Evolutionary conservation across 805 yeast species (phyloP).

Genomic region (Saccharomycopsis schoenii): DNA sequence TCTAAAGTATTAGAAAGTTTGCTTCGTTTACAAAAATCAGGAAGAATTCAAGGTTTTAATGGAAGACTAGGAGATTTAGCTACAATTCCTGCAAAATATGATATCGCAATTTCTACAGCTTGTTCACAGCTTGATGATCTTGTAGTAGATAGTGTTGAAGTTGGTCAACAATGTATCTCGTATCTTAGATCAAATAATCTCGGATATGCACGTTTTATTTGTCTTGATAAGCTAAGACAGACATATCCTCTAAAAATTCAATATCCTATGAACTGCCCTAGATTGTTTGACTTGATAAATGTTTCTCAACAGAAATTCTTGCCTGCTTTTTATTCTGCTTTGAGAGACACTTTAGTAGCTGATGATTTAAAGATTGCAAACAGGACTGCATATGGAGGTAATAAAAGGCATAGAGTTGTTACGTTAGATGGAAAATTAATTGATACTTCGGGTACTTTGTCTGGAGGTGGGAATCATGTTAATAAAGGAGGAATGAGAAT

Average conservation of each 20-base stretch:
- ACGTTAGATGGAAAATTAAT: slow-evolving; percentile 87
- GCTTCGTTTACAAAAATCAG: slow-evolving; percentile 60
- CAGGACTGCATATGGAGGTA: slow-evolving; percentile 71
- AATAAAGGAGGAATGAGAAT: slow-evolving; percentile 69
- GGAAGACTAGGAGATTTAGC: slow-evolving; percentile 93
- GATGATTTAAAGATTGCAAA: slow-evolving; percentile 70
- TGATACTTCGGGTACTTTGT: slow-evolving; percentile 89
- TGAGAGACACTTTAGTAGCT: slow-evolving; percentile 85
- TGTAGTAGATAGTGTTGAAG: slow-evolving; percentile 74
- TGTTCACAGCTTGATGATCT: slow-evolving; percentile 84
- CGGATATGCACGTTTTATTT: slow-evolving; percentile 84
- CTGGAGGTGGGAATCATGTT: slow-evolving; percentile 83
- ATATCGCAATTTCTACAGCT: slow-evolving; percentile 91
- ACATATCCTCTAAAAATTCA: slow-evolving; percentile 43
- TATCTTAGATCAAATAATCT: slow-evolving; percentile 70
- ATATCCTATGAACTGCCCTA: slow-evolving; percentile 69
- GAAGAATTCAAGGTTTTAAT: slow-evolving; percentile 74
- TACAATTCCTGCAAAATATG: slow-evolving; percentile 78
- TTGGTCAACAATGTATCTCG: slow-evolving; percentile 72
- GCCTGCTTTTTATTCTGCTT: slow-evolving; percentile 83
- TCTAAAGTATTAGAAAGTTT: slow-evolving; percentile 65
- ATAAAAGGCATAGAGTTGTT: slow-evolving; percentile 76
- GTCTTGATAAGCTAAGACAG: slow-evolving; percentile 61
- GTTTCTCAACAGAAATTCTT: slow-evolving; percentile 59
- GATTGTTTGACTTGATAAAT: slow-evolving; percentile 74